A percentile compares a stretch with the other conserved stretches of the same genome.
These are phyloP conservation scores for Camellia granthamiana DNA, from an alignment of 148 eudicot species.

Conservation along the genomic window DNA sequence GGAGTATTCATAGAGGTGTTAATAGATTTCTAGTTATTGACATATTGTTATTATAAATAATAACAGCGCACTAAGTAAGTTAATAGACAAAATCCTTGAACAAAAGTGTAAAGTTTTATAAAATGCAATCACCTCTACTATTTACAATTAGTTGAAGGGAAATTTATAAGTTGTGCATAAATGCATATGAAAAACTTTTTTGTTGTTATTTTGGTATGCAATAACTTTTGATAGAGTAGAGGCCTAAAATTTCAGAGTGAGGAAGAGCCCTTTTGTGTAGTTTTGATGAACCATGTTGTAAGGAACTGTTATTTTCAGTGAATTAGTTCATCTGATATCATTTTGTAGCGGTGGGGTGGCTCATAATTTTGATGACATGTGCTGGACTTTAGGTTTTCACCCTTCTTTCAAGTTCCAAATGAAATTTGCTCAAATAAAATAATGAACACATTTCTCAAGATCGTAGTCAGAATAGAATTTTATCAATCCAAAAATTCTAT, in stretches of 20 bases:
- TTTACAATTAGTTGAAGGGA: neutral
- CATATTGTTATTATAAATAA: too few relatives aligned
- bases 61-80: too few relatives aligned
- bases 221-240: neutral
- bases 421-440: neutral
- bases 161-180: neutral
- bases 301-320: neutral
- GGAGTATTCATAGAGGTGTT: neutral
- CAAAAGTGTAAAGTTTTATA: neutral
- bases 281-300: neutral
- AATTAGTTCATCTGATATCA: neutral
- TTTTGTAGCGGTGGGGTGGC: neutral
- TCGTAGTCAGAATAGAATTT: neutral
- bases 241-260: neutral
- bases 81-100: too few relatives aligned
- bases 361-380: neutral
- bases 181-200: neutral
- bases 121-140: neutral
- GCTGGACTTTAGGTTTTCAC: neutral
- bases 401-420: conserved; percentile 1
- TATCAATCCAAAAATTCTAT: neutral
- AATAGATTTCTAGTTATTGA: too few relatives aligned
- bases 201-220: neutral
- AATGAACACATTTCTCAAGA: neutral
- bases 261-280: neutral